Percentiles rank a stretch among this genome's conserved stretches.
Conservation (phyloP, 148 eudicot genomes). For the Amaranthus cruentus region DNA sequence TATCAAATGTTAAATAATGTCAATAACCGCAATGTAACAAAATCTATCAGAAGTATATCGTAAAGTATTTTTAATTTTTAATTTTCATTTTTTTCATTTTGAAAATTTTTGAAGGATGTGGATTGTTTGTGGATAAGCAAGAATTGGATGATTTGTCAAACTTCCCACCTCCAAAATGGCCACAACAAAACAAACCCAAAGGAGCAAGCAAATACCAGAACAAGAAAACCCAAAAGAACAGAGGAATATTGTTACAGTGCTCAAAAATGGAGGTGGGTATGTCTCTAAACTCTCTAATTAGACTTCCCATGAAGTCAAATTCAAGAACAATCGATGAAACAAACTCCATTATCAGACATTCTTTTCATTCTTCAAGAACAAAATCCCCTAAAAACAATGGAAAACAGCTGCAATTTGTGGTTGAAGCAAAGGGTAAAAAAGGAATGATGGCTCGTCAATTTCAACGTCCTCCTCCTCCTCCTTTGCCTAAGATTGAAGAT, state of each 20-base stretch:
- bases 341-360: too few relatives aligned
- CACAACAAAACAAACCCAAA: background rate
- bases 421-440: constrained; percentile 77
- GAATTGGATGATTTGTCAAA: constrained; percentile 27
- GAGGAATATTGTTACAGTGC: too few relatives aligned
- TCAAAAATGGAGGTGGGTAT: constrained; percentile 58
- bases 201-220: background rate
- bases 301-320: constrained; percentile 43
- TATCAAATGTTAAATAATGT: background rate
- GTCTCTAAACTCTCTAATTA: constrained; percentile 59
- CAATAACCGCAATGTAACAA: background rate
- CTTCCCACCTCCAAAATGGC: constrained; percentile 16
- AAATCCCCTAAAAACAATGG: constrained; percentile 15
- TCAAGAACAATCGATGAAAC: background rate
- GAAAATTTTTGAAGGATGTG: constrained; percentile 6
- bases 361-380: constrained; percentile 1
- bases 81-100: too few relatives aligned
- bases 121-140: constrained; percentile 31
- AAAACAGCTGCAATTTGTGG: constrained; percentile 36
- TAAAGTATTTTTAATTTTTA: background rate
- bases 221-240: background rate
- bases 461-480: constrained; percentile 53
- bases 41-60: background rate
- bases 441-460: constrained; percentile 58
- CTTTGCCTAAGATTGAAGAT: constrained; percentile 88